Evolutionary conservation across 192 early-diverging fungal genomes (phyloP).

Genomic region (Coemansia sp.): DNA sequence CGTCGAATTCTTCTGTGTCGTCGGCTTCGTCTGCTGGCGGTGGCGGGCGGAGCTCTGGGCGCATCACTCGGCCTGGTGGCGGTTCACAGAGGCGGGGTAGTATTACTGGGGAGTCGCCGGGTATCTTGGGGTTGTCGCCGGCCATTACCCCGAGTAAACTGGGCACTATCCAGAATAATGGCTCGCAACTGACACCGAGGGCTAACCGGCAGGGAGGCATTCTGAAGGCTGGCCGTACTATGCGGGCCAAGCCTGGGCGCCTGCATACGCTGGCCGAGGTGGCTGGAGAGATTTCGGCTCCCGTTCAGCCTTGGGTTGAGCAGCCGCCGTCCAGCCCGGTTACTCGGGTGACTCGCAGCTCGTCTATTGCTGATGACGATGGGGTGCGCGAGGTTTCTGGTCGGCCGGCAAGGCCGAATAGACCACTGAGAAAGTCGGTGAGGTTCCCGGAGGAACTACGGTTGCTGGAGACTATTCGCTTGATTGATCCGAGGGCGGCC

Average conservation of each 20-base stretch:
- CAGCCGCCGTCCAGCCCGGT: neutral
- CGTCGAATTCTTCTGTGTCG: slow-evolving; percentile 7
- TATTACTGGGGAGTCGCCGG: neutral
- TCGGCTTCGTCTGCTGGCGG: neutral
- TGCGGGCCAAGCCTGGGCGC: slow-evolving; percentile 17
- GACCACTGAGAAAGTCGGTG: slow-evolving; percentile 27
- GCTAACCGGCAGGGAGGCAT: slow-evolving; percentile 38
- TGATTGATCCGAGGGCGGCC: slow-evolving; percentile 31
- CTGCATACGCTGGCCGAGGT: slow-evolving; percentile 6
- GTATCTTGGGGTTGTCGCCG: neutral
- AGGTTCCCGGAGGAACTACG: slow-evolving; percentile 44
- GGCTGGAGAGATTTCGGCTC: neutral
- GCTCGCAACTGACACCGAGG: slow-evolving; percentile 34
- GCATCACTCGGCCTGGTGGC: neutral
- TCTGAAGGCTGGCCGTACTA: slow-evolving; percentile 35
- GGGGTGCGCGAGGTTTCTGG: neutral
- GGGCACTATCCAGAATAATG: neutral
- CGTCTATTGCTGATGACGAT: neutral
- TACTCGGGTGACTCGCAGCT: neutral
- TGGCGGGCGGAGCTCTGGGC: neutral
- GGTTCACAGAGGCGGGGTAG: neutral
- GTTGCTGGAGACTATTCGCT: slow-evolving; percentile 38
- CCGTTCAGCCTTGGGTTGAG: neutral
- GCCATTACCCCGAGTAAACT: neutral
- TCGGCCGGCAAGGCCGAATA: slow-evolving; percentile 5